These are phyloP conservation scores for Emmonsiellopsis sp. DNA, from an alignment of 2,329 filamentous ascomycete genomes.

Conservation along the genomic window DNA sequence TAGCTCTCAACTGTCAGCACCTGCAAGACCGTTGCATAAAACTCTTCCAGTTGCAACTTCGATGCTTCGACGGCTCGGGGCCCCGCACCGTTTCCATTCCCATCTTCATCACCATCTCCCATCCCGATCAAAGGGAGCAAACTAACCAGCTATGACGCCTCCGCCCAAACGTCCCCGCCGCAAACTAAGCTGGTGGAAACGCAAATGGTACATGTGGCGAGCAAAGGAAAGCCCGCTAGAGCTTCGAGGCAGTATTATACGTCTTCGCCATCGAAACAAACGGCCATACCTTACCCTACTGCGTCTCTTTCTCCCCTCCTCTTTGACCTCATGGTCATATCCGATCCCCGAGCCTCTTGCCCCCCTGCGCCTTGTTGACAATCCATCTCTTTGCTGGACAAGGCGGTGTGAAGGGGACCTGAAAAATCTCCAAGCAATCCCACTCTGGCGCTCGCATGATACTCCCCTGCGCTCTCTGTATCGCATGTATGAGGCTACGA, in stretches of 20 bases:
- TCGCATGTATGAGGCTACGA: conserved; percentile 17
- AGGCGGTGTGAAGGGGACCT: neutral
- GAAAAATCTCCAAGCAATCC: neutral
- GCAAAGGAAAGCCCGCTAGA: neutral
- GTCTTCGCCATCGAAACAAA: neutral
- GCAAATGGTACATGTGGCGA: neutral
- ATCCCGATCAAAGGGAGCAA: no score
- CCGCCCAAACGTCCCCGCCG: neutral
- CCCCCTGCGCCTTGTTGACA: neutral
- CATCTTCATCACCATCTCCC: no score
- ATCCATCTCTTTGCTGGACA: neutral
- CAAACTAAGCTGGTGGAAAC: neutral
- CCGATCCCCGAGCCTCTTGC: neutral
- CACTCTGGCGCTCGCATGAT: neutral
- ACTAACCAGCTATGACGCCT: neutral
- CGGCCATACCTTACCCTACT: neutral
- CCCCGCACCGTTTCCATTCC: no score
- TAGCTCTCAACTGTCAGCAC: no score
- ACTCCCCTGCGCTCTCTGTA: conserved; percentile 9
- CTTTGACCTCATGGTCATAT: neutral
- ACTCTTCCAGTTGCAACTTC: no score
- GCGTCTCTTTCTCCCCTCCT: neutral
- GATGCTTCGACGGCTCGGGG: no score
- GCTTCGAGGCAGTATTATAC: neutral
- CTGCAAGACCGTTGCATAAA: no score